Evolutionary conservation across 495 filamentous ascomycete species (phyloP).

Genomic region (Hypoxylon lienhwacheense): DNA sequence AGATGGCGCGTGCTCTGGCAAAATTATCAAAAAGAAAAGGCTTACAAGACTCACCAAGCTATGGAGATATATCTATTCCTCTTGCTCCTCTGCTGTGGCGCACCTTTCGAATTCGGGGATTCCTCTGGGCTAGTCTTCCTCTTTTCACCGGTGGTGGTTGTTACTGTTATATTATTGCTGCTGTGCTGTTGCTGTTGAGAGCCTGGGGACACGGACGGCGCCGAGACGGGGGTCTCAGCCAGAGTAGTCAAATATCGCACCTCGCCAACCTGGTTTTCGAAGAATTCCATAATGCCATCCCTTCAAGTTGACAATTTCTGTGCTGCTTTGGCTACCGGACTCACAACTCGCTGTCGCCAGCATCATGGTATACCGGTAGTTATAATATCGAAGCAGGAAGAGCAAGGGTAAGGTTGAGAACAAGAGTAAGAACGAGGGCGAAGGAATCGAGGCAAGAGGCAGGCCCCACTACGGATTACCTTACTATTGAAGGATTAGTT

Average conservation of each 20-base stretch:
- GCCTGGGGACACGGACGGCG: constrained; percentile 33
- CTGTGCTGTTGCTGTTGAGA: constrained; percentile 34
- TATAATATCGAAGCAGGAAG: constrained; percentile 3
- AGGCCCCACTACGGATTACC: constrained; percentile 15
- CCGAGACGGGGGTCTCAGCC: constrained; percentile 25
- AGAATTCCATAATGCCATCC: constrained; percentile 52
- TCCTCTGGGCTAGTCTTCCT: constrained; percentile 47
- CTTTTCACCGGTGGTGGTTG: constrained; percentile 40
- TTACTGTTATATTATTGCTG: constrained; percentile 6
- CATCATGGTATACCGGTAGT: constrained; percentile 15
- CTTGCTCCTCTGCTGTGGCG: constrained; percentile 60
- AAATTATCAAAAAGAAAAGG: neutral
- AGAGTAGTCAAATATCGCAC: constrained; percentile 51
- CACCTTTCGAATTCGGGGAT: constrained; percentile 36
- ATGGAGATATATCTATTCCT: constrained; percentile 83
- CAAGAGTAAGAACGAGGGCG: neutral
- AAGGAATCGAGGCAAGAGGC: constrained; percentile 12
- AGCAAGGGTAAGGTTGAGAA: constrained; percentile 2
- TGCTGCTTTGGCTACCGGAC: neutral
- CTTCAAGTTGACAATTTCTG: constrained; percentile 14
- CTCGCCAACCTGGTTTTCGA: constrained; percentile 59
- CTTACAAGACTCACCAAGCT: constrained; percentile 68
- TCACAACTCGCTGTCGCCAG: constrained; percentile 1
- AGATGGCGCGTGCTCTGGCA: neutral
- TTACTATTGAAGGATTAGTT: constrained; percentile 12